phyloP scores from a whole-genome alignment of 2,329 filamentous ascomycete genomes.

The Tolypocladium ophioglossoides region DNA sequence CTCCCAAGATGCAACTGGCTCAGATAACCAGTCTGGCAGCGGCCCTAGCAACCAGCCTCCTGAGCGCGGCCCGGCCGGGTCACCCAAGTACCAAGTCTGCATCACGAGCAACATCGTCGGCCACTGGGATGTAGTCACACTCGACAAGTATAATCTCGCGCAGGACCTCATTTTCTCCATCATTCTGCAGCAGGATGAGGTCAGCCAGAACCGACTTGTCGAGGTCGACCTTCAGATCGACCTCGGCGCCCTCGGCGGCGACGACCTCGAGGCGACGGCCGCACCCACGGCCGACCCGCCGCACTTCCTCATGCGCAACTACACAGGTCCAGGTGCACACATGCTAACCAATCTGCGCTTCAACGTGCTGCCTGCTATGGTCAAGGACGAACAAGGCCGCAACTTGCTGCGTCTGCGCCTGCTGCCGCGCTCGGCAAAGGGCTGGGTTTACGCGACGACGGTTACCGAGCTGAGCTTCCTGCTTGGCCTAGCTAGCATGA shows the following conservation, averaged over 20 bases:
- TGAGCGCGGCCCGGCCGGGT: background rate
- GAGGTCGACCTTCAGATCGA: conserved; percentile 3
- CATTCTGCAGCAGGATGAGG: background rate
- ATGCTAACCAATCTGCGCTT: conserved; percentile 9
- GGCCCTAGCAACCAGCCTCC: too few species aligned
- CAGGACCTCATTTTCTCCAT: conserved; percentile 7
- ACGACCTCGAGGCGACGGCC: background rate
- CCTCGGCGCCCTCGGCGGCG: background rate
- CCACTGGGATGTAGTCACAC: background rate
- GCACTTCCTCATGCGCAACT: conserved; percentile 3
- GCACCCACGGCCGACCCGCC: too few species aligned
- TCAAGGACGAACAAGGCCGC: background rate
- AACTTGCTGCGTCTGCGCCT: conserved; percentile 1
- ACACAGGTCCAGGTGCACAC: conserved; percentile 4
- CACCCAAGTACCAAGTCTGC: background rate
- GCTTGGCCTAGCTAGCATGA: background rate
- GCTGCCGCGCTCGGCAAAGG: conserved; percentile 2
- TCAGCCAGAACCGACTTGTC: conserved; percentile 2
- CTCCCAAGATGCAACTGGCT: too few species aligned
- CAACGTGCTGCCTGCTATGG: conserved; percentile 3
- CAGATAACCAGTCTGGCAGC: too few species aligned
- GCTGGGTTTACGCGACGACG: background rate
- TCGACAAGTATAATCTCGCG: background rate
- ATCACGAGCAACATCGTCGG: background rate
- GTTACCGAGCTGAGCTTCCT: conserved; percentile 1